Conservation (phyloP, 768 basidiomycete species). For the Rhodotorula diobovata region DNA sequence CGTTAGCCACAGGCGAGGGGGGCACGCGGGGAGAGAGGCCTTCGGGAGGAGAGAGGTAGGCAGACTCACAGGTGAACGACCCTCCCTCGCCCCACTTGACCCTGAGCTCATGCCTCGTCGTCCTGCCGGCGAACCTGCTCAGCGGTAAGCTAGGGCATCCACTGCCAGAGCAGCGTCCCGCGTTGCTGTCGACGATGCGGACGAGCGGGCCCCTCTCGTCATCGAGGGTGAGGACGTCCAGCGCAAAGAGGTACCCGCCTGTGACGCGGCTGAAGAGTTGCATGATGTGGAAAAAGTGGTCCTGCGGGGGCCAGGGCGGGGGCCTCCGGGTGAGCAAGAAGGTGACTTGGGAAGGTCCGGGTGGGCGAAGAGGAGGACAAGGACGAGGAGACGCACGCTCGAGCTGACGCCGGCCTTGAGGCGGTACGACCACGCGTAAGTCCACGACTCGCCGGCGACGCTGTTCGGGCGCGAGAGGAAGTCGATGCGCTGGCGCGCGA, state of each 20-base stretch:
- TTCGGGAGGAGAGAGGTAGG: not conserved
- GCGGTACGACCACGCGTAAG: slow-evolving; percentile 14
- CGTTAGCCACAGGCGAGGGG: no score
- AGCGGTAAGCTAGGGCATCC: not conserved
- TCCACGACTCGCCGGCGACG: slow-evolving; percentile 5
- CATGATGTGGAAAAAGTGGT: slow-evolving; percentile 10
- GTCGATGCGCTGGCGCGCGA: slow-evolving; percentile 20
- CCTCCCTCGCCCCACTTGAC: not conserved
- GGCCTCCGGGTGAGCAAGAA: no score
- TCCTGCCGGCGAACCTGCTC: not conserved
- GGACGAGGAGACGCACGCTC: no score
- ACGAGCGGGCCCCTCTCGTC: not conserved
- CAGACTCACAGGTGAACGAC: not conserved
- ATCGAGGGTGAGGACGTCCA: not conserved
- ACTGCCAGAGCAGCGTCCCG: not conserved
- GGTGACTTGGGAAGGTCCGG: no score
- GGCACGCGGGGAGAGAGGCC: no score
- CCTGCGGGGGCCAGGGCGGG: not conserved
- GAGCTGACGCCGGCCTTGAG: no score
- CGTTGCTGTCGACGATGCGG: not conserved
- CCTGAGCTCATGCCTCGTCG: not conserved
- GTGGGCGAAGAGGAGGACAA: no score
- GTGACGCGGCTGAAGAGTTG: slow-evolving; percentile 10
- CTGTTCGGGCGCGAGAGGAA: slow-evolving; percentile 12
- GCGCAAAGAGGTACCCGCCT: not conserved